phyloP scores from a whole-genome alignment of 2,329 filamentous ascomycete species.

The Aspergillus sp. region DNA sequence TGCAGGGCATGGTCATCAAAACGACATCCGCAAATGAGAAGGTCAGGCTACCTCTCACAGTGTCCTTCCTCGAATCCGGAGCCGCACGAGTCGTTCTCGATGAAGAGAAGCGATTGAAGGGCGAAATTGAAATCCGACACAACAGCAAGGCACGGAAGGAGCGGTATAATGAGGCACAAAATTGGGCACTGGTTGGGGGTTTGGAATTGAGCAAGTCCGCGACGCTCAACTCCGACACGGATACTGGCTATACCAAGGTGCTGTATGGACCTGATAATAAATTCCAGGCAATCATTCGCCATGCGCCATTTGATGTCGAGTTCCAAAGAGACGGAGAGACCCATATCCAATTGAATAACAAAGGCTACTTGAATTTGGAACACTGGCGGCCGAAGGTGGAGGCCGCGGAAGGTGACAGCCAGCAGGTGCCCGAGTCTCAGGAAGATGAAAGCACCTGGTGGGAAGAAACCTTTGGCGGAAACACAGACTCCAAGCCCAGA shows the following conservation, averaged over 20 bases:
- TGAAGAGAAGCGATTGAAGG: conserved; percentile 83
- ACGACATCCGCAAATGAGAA: conserved; percentile 63
- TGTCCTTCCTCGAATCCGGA: conserved; percentile 87
- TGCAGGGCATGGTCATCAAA: conserved; percentile 80
- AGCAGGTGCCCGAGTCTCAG: conserved; percentile 2
- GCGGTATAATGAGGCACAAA: conserved; percentile 85
- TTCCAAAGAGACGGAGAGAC: conserved; percentile 79
- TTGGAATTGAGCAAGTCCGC: conserved; percentile 68
- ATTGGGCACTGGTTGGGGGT: conserved; percentile 82
- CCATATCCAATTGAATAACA: conserved; percentile 83
- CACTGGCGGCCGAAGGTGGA: conserved; percentile 92
- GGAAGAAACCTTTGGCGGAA: conserved; percentile 94
- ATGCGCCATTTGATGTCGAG: conserved; percentile 77
- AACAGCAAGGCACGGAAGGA: conserved; percentile 82
- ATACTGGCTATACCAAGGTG: conserved; percentile 65
- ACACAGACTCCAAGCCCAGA: conserved; percentile 90
- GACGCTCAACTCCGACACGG: conserved; percentile 61
- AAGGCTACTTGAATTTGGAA: conserved; percentile 87
- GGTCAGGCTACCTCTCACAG: conserved; percentile 73
- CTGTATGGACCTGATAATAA: conserved; percentile 71
- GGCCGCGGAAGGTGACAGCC: conserved; percentile 47
- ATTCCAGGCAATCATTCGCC: conserved; percentile 78
- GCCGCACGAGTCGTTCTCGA: conserved; percentile 83
- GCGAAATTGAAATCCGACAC: conserved; percentile 82
- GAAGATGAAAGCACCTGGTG: conserved; percentile 82